phyloP scores from a whole-genome alignment of 306 rosid genomes.

The Trifolium fragiferum region DNA sequence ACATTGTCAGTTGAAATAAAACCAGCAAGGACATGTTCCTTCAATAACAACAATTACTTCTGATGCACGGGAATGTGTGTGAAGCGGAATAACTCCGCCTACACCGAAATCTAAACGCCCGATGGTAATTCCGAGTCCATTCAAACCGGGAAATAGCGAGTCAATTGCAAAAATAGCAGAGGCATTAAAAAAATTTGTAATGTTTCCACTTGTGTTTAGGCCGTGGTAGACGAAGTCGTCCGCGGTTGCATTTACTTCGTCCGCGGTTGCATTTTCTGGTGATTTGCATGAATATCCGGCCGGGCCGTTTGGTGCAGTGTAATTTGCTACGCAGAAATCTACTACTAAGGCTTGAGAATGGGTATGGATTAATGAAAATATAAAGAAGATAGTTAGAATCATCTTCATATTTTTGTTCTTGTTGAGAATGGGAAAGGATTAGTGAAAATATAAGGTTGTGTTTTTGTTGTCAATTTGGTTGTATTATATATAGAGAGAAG shows the following conservation, averaged over 20 bases:
- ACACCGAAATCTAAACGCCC: slow-evolving; percentile 67
- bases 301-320: slow-evolving; percentile 54
- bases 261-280: slow-evolving; percentile 50
- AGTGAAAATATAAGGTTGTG: too few relatives aligned
- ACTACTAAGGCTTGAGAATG: slow-evolving; percentile 57
- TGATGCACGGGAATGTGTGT: slow-evolving; percentile 76
- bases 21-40: slow-evolving; percentile 66
- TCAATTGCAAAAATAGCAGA: slow-evolving; percentile 63
- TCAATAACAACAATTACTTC: slow-evolving; percentile 50
- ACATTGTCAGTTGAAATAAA: slow-evolving; percentile 63
- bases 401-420: slow-evolving; percentile 39
- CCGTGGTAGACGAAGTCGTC: slow-evolving; percentile 66
- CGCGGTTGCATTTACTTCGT: slow-evolving; percentile 58
- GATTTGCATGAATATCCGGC: slow-evolving; percentile 77
- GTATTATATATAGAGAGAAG: slow-evolving; percentile 31
- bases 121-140: slow-evolving; percentile 74
- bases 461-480: neutral
- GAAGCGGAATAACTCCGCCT: slow-evolving; percentile 75
- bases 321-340: slow-evolving; percentile 89
- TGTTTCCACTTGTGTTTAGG: slow-evolving; percentile 63
- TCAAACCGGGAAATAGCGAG: slow-evolving; percentile 67
- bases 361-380: slow-evolving; percentile 42
- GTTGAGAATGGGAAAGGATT: too few relatives aligned
- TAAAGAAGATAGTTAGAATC: slow-evolving; percentile 50
- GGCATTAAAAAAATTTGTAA: slow-evolving; percentile 73